A percentile compares a stretch with the other conserved stretches of the same genome.
Conservation (phyloP, 495 filamentous ascomycete species). For the Astrocystis sublimbata region DNA sequence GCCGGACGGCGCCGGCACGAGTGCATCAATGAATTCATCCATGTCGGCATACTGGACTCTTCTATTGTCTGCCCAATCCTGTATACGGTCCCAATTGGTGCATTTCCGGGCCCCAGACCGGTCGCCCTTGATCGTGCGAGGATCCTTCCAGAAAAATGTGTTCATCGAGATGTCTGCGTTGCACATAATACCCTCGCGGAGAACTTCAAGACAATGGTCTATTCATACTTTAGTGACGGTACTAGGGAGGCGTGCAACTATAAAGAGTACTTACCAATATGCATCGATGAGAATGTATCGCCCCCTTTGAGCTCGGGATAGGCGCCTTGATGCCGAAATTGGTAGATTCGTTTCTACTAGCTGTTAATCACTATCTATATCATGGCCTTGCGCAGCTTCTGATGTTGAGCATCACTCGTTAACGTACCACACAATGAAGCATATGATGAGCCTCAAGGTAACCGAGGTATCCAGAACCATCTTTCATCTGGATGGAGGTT, state of each 20-base stretch:
- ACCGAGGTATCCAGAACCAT: neutral
- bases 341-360: neutral
- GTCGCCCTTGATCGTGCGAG: neutral
- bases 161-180: neutral
- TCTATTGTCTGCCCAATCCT: neutral
- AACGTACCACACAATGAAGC: slow-evolving; percentile 3
- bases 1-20: too few relatives aligned
- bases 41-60: too few relatives aligned
- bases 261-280: neutral
- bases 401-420: neutral
- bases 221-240: neutral
- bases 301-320: neutral
- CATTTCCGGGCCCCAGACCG: neutral
- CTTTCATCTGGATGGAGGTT: neutral
- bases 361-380: neutral
- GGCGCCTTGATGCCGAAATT: neutral
- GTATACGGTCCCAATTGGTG: neutral
- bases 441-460: neutral
- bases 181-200: neutral
- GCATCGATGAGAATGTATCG: neutral
- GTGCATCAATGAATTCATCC: too few relatives aligned
- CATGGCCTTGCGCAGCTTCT: neutral
- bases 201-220: neutral
- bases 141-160: neutral
- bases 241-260: neutral